Evolutionary conservation across 108 stramenopile species (phyloP).

Genomic region (Cyclotella baltica): DNA sequence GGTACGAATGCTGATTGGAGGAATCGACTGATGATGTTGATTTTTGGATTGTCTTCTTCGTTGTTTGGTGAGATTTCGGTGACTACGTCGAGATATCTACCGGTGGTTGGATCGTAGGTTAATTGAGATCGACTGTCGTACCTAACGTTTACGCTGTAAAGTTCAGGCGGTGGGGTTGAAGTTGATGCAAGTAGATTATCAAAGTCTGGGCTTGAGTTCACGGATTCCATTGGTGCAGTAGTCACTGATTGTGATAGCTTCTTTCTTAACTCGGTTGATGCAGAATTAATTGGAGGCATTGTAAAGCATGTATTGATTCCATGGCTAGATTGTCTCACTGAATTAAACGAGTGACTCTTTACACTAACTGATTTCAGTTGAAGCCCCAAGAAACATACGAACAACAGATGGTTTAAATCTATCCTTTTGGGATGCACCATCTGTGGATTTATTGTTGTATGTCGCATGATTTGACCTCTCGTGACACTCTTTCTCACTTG

Average conservation of each 20-base stretch:
- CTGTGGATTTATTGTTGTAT: no score
- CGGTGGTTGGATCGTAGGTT: slow-evolving; percentile 33
- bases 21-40: slow-evolving; percentile 17
- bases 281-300: not conserved
- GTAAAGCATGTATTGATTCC: no score
- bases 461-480: no score
- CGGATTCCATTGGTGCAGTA: not conserved
- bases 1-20: slow-evolving; percentile 77
- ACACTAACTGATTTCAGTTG: no score
- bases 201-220: not conserved
- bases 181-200: not conserved
- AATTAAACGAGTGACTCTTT: no score
- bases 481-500: no score
- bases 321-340: no score
- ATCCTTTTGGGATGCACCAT: no score
- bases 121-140: slow-evolving; percentile 46
- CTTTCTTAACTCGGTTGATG: no score
- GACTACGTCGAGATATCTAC: slow-evolving; percentile 45
- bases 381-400: no score
- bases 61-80: slow-evolving; percentile 12
- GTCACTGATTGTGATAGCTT: not conserved
- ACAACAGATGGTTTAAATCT: no score
- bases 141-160: slow-evolving; percentile 51
- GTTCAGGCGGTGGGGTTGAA: slow-evolving; percentile 21
- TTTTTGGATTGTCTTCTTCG: slow-evolving; percentile 5